Conservation (phyloP, 176 grass and related monocot species). For the Eragrostis nindensis region DNA sequence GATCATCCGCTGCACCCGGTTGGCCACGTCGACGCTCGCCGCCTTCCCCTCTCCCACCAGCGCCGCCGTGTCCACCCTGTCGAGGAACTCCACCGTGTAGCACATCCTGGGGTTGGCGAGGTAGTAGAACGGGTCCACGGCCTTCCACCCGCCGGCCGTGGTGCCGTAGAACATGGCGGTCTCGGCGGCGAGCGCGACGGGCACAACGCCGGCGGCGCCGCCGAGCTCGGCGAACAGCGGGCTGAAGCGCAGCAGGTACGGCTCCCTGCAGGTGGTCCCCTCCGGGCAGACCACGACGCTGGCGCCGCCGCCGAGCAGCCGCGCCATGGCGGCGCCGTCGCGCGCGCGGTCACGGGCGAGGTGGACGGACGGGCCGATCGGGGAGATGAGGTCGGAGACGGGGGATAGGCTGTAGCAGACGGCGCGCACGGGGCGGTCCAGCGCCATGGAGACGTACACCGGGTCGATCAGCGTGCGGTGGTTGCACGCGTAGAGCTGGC, state of each 20-base stretch:
- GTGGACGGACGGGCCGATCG: slow-evolving; percentile 57
- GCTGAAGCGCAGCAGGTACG: slow-evolving; percentile 79
- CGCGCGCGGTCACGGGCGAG: slow-evolving; percentile 51
- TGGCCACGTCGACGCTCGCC: slow-evolving; percentile 56
- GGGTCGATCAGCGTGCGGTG: slow-evolving; percentile 88
- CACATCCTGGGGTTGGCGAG: slow-evolving; percentile 58
- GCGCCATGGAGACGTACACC: slow-evolving; percentile 67
- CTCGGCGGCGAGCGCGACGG: slow-evolving; percentile 54
- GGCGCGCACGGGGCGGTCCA: slow-evolving; percentile 52
- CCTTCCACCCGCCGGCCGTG: slow-evolving; percentile 70
- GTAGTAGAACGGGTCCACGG: slow-evolving; percentile 63
- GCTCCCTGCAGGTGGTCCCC: slow-evolving; percentile 75
- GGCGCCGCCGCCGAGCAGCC: slow-evolving; percentile 38
- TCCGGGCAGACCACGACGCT: slow-evolving; percentile 73
- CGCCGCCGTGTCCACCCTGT: slow-evolving; percentile 36
- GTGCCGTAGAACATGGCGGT: slow-evolving; percentile 69
- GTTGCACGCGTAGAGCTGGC: slow-evolving; percentile 75
- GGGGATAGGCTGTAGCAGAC: slow-evolving; percentile 73
- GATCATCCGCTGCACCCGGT: slow-evolving; percentile 55
- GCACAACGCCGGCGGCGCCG: slow-evolving; percentile 47
- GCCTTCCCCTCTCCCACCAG: background rate
- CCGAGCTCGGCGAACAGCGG: slow-evolving; percentile 70
- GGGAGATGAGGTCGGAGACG: slow-evolving; percentile 60
- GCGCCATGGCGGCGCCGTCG: slow-evolving; percentile 58
- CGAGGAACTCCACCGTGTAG: slow-evolving; percentile 67